Percentiles rank a stretch among this genome's conserved stretches.
phyloP scores from a whole-genome alignment of 176 grass and related monocot genomes.

The Carex scoparia region DNA sequence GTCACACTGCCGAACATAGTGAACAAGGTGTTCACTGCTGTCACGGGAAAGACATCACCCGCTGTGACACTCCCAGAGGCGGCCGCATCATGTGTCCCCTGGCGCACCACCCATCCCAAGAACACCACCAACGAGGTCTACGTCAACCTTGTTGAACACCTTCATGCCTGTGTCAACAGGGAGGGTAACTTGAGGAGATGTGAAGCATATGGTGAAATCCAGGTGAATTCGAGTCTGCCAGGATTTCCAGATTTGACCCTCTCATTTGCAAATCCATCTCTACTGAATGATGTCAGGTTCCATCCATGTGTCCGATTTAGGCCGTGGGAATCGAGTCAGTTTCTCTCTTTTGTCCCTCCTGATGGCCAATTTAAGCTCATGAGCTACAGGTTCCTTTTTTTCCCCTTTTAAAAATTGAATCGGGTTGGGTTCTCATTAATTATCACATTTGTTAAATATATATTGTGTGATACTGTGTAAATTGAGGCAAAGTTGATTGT shows the following conservation, averaged over 20 bases:
- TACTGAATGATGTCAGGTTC: slow-evolving; percentile 80
- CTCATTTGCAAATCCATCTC: slow-evolving; percentile 70
- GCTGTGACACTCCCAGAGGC: slow-evolving; percentile 72
- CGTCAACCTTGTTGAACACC: slow-evolving; percentile 85
- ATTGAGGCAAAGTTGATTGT: not conserved
- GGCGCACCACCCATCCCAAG: slow-evolving; percentile 62
- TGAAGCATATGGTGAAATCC: slow-evolving; percentile 80
- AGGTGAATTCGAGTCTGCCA: slow-evolving; percentile 76
- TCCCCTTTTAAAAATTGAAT: not conserved
- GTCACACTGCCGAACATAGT: slow-evolving; percentile 66
- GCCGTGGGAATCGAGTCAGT: slow-evolving; percentile 70
- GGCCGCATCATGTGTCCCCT: slow-evolving; percentile 71
- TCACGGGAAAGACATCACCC: slow-evolving; percentile 65
- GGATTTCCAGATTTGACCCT: slow-evolving; percentile 86
- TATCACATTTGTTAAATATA: not conserved
- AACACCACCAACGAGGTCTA: slow-evolving; percentile 87
- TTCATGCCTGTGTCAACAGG: slow-evolving; percentile 78
- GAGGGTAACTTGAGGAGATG: slow-evolving; percentile 73
- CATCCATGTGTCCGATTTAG: slow-evolving; percentile 85
- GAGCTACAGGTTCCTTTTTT: slow-evolving; percentile 65
- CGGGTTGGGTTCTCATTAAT: not conserved
- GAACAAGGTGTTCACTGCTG: slow-evolving; percentile 72
- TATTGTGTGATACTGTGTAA: not conserved
- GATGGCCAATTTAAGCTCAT: slow-evolving; percentile 86
- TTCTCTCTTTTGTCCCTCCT: slow-evolving; percentile 86